Conservation (phyloP, 2,329 filamentous ascomycete genomes). For the Sarocladiaceae sp. region DNA sequence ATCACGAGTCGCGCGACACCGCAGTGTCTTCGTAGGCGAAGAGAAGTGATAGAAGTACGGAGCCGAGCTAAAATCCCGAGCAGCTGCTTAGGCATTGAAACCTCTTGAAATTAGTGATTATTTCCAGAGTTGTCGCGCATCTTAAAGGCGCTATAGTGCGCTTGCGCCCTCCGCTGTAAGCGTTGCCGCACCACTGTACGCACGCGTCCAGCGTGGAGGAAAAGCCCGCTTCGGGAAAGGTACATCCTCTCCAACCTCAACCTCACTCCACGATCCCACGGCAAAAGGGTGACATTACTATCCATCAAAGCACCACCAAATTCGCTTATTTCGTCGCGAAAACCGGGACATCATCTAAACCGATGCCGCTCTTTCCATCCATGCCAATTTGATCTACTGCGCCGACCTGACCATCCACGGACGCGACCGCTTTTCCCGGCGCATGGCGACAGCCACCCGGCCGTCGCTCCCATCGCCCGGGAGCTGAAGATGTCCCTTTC, state of each 20-base stretch:
- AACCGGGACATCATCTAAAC: slow-evolving; percentile 43
- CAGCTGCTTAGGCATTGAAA: no score
- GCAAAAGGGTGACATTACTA: slow-evolving; percentile 43
- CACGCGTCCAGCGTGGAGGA: slow-evolving; percentile 19
- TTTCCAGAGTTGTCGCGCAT: no score
- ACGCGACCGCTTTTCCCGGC: slow-evolving; percentile 48
- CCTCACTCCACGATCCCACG: slow-evolving; percentile 52
- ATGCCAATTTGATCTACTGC: slow-evolving; percentile 45
- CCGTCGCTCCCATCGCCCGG: slow-evolving; percentile 44
- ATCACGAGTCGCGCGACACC: no score
- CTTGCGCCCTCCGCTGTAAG: background rate
- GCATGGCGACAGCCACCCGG: slow-evolving; percentile 52
- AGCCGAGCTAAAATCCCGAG: no score
- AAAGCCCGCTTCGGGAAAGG: slow-evolving; percentile 36
- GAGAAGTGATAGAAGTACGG: no score
- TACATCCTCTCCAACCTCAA: slow-evolving; percentile 39
- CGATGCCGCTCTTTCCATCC: slow-evolving; percentile 45
- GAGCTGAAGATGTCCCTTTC: slow-evolving; percentile 59
- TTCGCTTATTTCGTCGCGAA: slow-evolving; percentile 35
- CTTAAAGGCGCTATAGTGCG: no score
- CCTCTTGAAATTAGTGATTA: no score
- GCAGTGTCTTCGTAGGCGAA: no score
- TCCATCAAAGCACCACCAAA: slow-evolving; percentile 47
- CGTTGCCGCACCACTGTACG: slow-evolving; percentile 1
- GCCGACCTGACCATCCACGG: slow-evolving; percentile 42